Conservation (phyloP, 2,329 filamentous ascomycete species). For the Immersiporthe knoxdaviesiana region DNA sequence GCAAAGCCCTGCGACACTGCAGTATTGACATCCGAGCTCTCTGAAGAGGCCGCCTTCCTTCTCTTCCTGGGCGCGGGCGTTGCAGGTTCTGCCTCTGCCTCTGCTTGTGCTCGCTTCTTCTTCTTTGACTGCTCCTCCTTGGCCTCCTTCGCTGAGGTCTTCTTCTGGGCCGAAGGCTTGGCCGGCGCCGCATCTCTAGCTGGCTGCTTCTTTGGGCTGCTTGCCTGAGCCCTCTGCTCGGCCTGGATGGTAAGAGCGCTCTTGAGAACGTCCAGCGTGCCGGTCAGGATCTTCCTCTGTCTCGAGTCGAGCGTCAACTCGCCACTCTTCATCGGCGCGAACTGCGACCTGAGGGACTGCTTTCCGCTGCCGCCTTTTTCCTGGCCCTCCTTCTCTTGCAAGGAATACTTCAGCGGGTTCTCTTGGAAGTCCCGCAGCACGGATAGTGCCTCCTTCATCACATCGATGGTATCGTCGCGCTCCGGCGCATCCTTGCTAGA, state of each 20-base stretch:
- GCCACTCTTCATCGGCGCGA: constrained; percentile 15
- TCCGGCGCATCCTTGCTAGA: too few species aligned
- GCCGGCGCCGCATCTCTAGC: neutral
- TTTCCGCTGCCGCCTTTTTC: constrained; percentile 22
- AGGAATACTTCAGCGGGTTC: constrained; percentile 13
- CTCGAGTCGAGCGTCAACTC: constrained; percentile 26
- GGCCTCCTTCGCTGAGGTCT: neutral
- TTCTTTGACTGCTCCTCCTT: neutral
- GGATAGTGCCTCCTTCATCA: constrained; percentile 37
- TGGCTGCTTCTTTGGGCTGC: constrained; percentile 10
- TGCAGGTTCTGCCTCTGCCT: neutral
- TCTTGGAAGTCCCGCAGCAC: constrained; percentile 34
- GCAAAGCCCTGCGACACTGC: constrained; percentile 16
- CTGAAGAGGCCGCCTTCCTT: neutral
- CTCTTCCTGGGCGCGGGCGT: neutral
- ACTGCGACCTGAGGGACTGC: constrained; percentile 24
- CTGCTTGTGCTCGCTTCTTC: neutral
- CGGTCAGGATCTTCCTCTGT: constrained; percentile 41
- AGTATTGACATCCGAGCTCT: neutral
- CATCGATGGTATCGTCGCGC: constrained; percentile 14
- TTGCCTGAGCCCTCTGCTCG: constrained; percentile 19
- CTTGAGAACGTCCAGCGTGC: constrained; percentile 43
- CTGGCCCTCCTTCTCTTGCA: constrained; percentile 1
- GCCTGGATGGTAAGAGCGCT: constrained; percentile 41
- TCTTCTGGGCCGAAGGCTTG: neutral